Evolutionary conservation across 2,329 filamentous ascomycete genomes (phyloP).

Genomic region (Immersiporthe knoxdaviesiana): DNA sequence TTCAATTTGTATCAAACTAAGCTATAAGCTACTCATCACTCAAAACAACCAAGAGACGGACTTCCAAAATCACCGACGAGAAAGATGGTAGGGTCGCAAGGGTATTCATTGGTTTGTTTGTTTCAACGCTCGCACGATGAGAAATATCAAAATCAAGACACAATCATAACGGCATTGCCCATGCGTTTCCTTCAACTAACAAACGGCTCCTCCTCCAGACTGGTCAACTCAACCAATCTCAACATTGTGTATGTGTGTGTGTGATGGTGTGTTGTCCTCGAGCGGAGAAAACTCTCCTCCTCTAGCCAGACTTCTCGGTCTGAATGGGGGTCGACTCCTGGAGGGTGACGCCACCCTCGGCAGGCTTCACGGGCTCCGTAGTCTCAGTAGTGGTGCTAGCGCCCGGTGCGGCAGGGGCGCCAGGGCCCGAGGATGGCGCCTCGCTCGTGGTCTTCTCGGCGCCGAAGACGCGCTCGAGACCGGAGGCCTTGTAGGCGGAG

Average conservation of each 20-base stretch:
- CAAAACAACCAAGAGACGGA: neutral
- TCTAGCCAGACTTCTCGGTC: conserved; percentile 27
- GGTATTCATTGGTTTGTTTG: conserved; percentile 21
- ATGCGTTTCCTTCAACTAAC: conserved; percentile 14
- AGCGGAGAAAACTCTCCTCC: neutral
- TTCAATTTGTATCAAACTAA: neutral
- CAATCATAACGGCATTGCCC: conserved; percentile 21
- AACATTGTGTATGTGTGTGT: neutral
- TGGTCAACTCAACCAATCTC: neutral
- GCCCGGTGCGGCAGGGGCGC: conserved; percentile 31
- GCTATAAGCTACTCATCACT: neutral
- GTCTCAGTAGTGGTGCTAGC: conserved; percentile 32
- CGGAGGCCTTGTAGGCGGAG: conserved; percentile 62
- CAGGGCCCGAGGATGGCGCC: conserved; percentile 25
- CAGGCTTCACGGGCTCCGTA: conserved; percentile 24
- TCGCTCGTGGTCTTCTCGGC: conserved; percentile 49
- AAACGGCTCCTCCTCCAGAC: neutral
- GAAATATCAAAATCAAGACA: conserved; percentile 18
- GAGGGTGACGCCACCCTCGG: conserved; percentile 26
- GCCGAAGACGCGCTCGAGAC: conserved; percentile 61
- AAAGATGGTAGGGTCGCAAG: neutral
- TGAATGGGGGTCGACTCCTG: conserved; percentile 27
- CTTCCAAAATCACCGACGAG: neutral
- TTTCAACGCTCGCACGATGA: conserved; percentile 15
- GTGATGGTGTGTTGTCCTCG: neutral